These are phyloP conservation scores for Candida sphagnicola DNA, from an alignment of 805 yeast genomes.

Conservation along the genomic window DNA sequence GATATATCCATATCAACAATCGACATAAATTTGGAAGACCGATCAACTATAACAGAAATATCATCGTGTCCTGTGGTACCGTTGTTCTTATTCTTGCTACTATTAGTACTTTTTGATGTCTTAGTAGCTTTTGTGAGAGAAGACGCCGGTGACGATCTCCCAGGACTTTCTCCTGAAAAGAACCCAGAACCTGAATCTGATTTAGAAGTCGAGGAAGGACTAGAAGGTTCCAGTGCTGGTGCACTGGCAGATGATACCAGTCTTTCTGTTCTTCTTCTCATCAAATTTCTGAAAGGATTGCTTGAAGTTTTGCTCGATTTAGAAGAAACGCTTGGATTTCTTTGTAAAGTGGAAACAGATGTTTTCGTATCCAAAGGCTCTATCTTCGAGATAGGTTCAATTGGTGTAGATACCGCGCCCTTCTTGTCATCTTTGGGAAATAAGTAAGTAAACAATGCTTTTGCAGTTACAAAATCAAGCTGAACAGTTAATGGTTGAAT, in stretches of 20 bases:
- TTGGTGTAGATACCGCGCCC: slow-evolving; percentile 1
- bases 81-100: slow-evolving; percentile 5
- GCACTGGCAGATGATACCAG: slow-evolving; percentile 2
- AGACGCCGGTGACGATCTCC: slow-evolving; percentile 1
- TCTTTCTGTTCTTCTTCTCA: not conserved
- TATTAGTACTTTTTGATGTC: not conserved
- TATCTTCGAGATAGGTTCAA: not conserved
- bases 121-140: slow-evolving; percentile 1
- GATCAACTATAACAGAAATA: slow-evolving; percentile 34
- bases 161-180: not conserved
- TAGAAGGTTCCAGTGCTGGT: slow-evolving; percentile 7
- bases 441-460: slow-evolving; percentile 59
- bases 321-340: not conserved
- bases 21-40: slow-evolving; percentile 42
- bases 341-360: not conserved
- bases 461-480: slow-evolving; percentile 68
- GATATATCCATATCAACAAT: slow-evolving; percentile 33
- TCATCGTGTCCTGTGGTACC: slow-evolving; percentile 24
- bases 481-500: slow-evolving; percentile 68
- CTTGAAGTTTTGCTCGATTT: too few relatives aligned
- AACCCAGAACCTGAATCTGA: slow-evolving; percentile 5
- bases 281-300: slow-evolving; percentile 11
- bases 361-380: not conserved
- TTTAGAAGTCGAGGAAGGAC: slow-evolving; percentile 6
- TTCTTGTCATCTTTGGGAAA: slow-evolving; percentile 50